A percentile compares a stretch with the other conserved stretches of the same genome.
phyloP scores from a whole-genome alignment of 23 red algal species.

The Gracilaria vermiculophylla region DNA sequence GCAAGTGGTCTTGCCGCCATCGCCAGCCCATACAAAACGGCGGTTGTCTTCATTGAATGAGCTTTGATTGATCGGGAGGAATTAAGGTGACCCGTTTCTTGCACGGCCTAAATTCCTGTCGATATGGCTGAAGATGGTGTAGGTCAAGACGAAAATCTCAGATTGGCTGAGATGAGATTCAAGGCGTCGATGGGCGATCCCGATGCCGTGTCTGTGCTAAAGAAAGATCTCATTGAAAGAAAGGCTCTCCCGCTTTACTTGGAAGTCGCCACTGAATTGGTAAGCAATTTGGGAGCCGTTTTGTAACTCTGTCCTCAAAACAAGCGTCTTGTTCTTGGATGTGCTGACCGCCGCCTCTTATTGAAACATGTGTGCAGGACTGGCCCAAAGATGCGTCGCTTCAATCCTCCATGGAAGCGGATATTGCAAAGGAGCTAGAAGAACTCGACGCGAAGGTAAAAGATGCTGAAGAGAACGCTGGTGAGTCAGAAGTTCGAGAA shows the following conservation, averaged over 20 bases:
- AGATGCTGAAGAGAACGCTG: slow-evolving; percentile 79
- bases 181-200: slow-evolving; percentile 34
- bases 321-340: not conserved
- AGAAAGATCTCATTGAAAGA: slow-evolving; percentile 68
- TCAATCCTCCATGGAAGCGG: slow-evolving; percentile 21
- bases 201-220: slow-evolving; percentile 31
- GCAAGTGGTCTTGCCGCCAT: too few species aligned
- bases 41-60: too few species aligned
- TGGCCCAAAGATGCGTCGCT: slow-evolving; percentile 71
- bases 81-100: not conserved
- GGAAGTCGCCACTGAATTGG: slow-evolving; percentile 71
- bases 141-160: slow-evolving; percentile 78
- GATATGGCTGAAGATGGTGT: slow-evolving; percentile 59
- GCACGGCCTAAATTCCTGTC: not conserved
- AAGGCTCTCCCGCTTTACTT: slow-evolving; percentile 77
- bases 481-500: slow-evolving; percentile 96
- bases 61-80: not conserved
- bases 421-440: slow-evolving; percentile 54
- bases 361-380: slow-evolving; percentile 23
- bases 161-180: slow-evolving; percentile 75
- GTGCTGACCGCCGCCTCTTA: not conserved
- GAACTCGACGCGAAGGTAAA: slow-evolving; percentile 72
- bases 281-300: slow-evolving; percentile 1
- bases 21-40: too few species aligned
- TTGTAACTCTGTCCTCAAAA: not conserved